Conservation (phyloP, 108 stramenopile species). For the Conticribra weissflogii region DNA sequence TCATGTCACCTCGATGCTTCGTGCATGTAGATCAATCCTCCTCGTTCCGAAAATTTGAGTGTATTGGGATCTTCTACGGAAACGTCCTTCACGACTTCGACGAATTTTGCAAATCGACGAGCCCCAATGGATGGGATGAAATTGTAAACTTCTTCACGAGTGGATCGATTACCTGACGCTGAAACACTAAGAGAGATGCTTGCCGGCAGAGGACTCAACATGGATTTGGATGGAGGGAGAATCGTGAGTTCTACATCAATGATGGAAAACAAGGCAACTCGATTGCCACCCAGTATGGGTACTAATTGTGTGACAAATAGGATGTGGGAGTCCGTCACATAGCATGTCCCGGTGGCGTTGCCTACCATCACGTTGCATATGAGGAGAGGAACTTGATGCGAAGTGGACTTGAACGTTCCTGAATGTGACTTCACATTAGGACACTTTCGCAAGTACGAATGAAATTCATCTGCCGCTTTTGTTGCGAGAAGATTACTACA, state of each 20-base stretch:
- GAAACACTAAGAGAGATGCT: conserved; percentile 54
- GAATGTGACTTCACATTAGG: conserved; percentile 49
- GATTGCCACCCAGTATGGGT: conserved; percentile 71
- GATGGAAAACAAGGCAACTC: conserved; percentile 57
- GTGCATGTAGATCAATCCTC: conserved; percentile 37
- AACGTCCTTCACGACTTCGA: conserved; percentile 66
- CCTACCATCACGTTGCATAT: conserved; percentile 73
- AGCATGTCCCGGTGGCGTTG: conserved; percentile 74
- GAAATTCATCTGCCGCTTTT: conserved; percentile 65
- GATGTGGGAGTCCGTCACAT: conserved; percentile 65
- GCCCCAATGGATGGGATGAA: conserved; percentile 81
- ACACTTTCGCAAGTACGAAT: conserved; percentile 36
- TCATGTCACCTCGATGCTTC: conserved; percentile 22
- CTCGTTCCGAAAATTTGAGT: conserved; percentile 52
- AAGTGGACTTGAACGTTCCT: conserved; percentile 26
- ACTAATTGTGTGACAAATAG: conserved; percentile 71
- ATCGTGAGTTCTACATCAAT: conserved; percentile 72
- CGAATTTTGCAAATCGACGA: conserved; percentile 69
- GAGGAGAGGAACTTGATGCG: conserved; percentile 72
- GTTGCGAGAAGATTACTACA: conserved; percentile 47
- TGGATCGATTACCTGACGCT: conserved; percentile 32
- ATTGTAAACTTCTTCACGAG: conserved; percentile 58
- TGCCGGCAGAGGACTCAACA: conserved; percentile 78
- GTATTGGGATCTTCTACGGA: conserved; percentile 48
- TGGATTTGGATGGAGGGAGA: conserved; percentile 46